phyloP scores from a whole-genome alignment of 1,284 basidiomycete species.

The Fistulina hepatica region DNA sequence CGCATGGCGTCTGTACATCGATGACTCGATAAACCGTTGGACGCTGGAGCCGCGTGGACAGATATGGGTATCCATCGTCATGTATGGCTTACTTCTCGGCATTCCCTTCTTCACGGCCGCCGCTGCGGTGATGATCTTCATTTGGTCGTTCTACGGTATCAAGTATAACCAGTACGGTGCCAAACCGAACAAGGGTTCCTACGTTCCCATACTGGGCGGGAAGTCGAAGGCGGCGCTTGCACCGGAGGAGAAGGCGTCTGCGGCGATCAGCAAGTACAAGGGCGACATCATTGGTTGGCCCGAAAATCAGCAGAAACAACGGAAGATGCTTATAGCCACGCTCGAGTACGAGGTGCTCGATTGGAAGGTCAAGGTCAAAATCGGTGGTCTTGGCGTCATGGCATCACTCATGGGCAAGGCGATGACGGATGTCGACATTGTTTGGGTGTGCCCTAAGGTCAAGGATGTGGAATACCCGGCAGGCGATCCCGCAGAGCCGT shows the following conservation, averaged over 20 bases:
- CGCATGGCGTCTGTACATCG: constrained; percentile 70
- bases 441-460: constrained; percentile 88
- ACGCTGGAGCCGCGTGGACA: constrained; percentile 69
- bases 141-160: constrained; percentile 94
- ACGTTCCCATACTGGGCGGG: constrained; percentile 64
- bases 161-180: constrained; percentile 85
- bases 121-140: constrained; percentile 74
- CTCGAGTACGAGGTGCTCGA: constrained; percentile 91
- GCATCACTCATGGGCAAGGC: constrained; percentile 91
- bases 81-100: constrained; percentile 68
- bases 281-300: constrained; percentile 80
- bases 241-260: constrained; percentile 53
- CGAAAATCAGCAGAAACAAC: constrained; percentile 75
- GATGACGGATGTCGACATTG: constrained; percentile 85
- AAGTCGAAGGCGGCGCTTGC: constrained; percentile 51
- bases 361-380: constrained; percentile 94
- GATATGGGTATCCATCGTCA: constrained; percentile 67
- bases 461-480: constrained; percentile 83
- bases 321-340: constrained; percentile 81
- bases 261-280: constrained; percentile 30
- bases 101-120: constrained; percentile 78
- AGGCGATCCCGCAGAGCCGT: constrained; percentile 79
- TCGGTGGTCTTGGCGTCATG: constrained; percentile 92
- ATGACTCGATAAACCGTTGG: constrained; percentile 71
- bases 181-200: constrained; percentile 53